Evolutionary conservation across 164 flowering plant genomes (phyloP).

Genomic region (Pachysandra terminalis): DNA sequence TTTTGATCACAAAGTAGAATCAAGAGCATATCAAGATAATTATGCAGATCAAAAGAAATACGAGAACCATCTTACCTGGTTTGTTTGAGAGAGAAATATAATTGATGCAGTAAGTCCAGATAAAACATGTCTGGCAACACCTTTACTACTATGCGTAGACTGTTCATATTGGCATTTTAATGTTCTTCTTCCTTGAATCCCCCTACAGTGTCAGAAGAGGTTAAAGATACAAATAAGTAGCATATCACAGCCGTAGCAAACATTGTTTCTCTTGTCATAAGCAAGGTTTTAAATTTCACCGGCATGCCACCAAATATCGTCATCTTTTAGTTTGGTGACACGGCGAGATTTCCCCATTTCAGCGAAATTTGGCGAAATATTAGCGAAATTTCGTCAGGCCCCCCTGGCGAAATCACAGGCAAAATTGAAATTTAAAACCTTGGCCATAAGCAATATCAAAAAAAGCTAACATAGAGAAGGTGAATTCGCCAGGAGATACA

Average conservation of each 20-base stretch:
- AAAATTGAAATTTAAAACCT: no score
- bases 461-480: not conserved
- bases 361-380: no score
- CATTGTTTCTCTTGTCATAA: no score
- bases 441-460: not conserved
- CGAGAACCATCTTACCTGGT: conserved; percentile 30
- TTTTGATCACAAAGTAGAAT: not conserved
- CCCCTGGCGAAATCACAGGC: no score
- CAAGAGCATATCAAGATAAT: not conserved
- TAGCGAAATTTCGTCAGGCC: no score
- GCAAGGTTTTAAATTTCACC: no score
- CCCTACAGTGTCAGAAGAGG: conserved; percentile 22
- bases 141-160: conserved; percentile 19
- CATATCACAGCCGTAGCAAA: not conserved
- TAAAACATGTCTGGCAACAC: conserved; percentile 30
- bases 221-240: not conserved
- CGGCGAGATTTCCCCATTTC: no score
- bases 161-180: conserved; percentile 34
- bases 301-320: no score
- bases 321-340: no score
- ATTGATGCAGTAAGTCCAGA: conserved; percentile 63
- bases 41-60: no score
- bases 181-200: conserved; percentile 18
- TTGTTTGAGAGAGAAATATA: conserved; percentile 45
- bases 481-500: not conserved